Base-by-base conservation (phyloP, 179 eudicot species). In the Corrigiola litoralis region DNA sequence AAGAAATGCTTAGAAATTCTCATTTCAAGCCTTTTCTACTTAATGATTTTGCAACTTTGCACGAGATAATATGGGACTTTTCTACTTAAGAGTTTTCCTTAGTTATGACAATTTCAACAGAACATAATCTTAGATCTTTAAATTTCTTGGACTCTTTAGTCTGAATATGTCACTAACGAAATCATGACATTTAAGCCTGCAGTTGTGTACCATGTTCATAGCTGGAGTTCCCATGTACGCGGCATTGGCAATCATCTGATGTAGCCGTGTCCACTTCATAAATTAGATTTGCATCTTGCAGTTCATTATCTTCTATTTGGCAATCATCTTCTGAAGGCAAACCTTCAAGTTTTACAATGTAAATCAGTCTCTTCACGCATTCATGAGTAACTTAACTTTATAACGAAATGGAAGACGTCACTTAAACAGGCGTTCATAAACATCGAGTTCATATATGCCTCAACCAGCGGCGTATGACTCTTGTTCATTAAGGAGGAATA, bases 131-230 rank as follows among this genome's bases (percentile, higher is more conserved):
- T n/a, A n/a, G n/a, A n/a, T n/a, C n/a, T n/a, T 31, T 49, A 49
- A 23, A 49, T 45, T 16, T 45, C 37, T 42, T n/a, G n/a, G n/a
- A 61, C 66, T 53, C 46, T 38, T 29, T 44, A 53, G 51, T 61
- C 31, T 52, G 40, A 44, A 44, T 16, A 1, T 29, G 13, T 17
- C 17, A 29, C 13, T 45, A 29, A 52, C 13, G 18, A 61, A 25
- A 45, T 27, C 18, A 12, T 11, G 52, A 29, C 16, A n/a, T 29
- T 9, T 18, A 17, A 27, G 33, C 20, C n/a, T n/a, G n/a, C n/a
- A n/a, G n/a, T 61, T 40, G 52, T 25, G 40, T 29, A 40, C 46
- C 40, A 61, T 17, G 46, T 36, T 45, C 53, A 18, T 17, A 52
- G 46, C 20, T 8, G 50, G 53, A 61, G 41, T 45, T 61, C 6